A percentile compares a stretch with the other conserved stretches of the same genome.
Conservation (phyloP, 2,329 filamentous ascomycete species). For the Dendrostoma leiphaemia region DNA sequence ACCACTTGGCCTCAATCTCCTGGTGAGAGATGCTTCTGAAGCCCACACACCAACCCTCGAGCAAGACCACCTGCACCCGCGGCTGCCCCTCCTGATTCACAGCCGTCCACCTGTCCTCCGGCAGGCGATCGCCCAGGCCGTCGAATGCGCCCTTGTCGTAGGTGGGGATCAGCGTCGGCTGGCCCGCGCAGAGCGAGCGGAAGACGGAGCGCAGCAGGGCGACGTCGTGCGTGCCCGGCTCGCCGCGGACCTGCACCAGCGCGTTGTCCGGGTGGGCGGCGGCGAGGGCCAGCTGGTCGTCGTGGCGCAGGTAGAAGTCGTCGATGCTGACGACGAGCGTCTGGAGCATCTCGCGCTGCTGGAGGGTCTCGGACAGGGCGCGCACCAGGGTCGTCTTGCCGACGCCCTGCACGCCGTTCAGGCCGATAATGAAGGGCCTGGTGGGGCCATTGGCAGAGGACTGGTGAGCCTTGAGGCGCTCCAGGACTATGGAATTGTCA, state of each 20-base stretch:
- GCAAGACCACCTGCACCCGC: conserved; percentile 65
- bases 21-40: conserved; percentile 63
- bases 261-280: conserved; percentile 66
- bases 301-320: conserved; percentile 80
- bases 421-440: conserved; percentile 77
- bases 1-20: conserved; percentile 51
- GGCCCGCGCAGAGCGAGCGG: conserved; percentile 48
- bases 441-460: background rate
- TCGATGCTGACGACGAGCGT: conserved; percentile 80
- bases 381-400: conserved; percentile 88
- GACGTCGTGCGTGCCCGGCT: conserved; percentile 82
- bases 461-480: conserved; percentile 45
- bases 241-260: conserved; percentile 77
- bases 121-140: conserved; percentile 74
- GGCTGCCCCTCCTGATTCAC: conserved; percentile 51
- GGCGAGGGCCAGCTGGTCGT: conserved; percentile 65
- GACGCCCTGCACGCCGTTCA: conserved; percentile 89
- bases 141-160: conserved; percentile 82
- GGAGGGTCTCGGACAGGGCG: conserved; percentile 61
- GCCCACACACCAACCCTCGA: conserved; percentile 91
- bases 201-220: conserved; percentile 64
- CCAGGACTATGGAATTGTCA: conserved; percentile 40
- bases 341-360: conserved; percentile 52
- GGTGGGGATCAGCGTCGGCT: conserved; percentile 59
- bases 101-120: conserved; percentile 58